Evolutionary conservation across 1,284 basidiomycete species (phyloP), one percentile per base, ranked within the genome.

Genomic region (Erythrobasidium hasegawianum): DNA sequence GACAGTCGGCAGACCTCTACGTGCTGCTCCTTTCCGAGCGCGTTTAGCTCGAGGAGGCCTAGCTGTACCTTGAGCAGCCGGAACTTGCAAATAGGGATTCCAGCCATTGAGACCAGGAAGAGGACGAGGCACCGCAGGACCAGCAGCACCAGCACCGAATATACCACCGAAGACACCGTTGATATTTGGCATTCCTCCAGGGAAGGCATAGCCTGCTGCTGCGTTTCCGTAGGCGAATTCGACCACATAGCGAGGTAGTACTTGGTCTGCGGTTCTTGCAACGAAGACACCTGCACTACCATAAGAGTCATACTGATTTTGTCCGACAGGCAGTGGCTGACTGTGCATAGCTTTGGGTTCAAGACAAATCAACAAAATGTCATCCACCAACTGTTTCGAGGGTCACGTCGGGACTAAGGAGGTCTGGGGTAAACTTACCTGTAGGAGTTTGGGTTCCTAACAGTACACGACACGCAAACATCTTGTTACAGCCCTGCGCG

Each of bases 401-500:
- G 16, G 11, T 10, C 8, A n/a, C n/a, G n/a, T n/a, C n/a, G n/a
- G n/a, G n/a, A n/a, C n/a, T n/a, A 33, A 33, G 5, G 33, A 33
- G 33, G 11, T 33, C 5, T 33, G 33, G 33, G 33, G 5, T 11
- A 33, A 20, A 22, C 43, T 5, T 18, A 59, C 57, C 38, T 13
- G 16, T 26, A 7, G 22, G 39, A 9, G 43, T 59, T 7, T 24
- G 27, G 26, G 4, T 38, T 18, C 54, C 54, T 4, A 40, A 4
- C 11, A 40, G 7, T 3, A 56, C 54, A n/a, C 54, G 26, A 18
- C 54, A 56, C n/a, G 54, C 54, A 18, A 56, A 56, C 54, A 56
- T 56, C 54, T 39, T 33, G n/a, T 2, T 3, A 18, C 38, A 20
- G 54, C 54, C 54, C 5, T 18, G n/a, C 9, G n/a, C 8, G 20